Evolutionary conservation across 345 rosid species (phyloP), one percentile per base, ranked within the genome.

Genomic region (Acer negundo): DNA sequence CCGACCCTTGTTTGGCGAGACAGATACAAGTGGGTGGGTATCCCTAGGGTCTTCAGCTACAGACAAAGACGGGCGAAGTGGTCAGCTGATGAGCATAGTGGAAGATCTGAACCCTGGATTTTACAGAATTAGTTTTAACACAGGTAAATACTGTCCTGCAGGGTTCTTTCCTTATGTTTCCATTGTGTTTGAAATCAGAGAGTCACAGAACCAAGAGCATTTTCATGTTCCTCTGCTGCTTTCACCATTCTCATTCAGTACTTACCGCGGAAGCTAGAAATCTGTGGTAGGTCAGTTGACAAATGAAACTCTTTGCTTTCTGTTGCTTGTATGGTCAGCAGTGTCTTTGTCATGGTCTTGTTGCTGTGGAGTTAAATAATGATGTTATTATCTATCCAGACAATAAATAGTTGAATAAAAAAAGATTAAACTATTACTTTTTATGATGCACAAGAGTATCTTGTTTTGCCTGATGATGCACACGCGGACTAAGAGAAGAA

Each of bases 221-320:
- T 96, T 96, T 87, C 98, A 94, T 72, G 97, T 94, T 56, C 97
- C 99, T 40, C 85, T 96, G 79, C 87, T 96, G 73, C 79, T 94
- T 75, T 91, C 97, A 28, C 98, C 98, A 3, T 94, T 90, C 87
- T 96, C 98, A 17, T 96, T 89, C 86, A 71, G 87, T 58, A 92
- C 97, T 0, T 92, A 94, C 81, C 91, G 97, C 10, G 99, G 99
- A 65, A 92, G 98, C 89, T 96, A 87, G 74, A 58, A 55, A 69
- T 42, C 58, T 55, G 58, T 73, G 53, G 75, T 58, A n/a, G 67
- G 23, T 65, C 65, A 4, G n/a, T 73, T 42, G 66, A 42, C n/a
- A 8, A 38, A 40, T 22, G 13, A 2, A 62, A 59, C 26, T 7
- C 11, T 73, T 31, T 17, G 26, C 13, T 53, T 59, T 66, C 71